Evolutionary conservation across 208 protist genomes (phyloP).

Genomic region (Endotrypanum monterogeii): DNA sequence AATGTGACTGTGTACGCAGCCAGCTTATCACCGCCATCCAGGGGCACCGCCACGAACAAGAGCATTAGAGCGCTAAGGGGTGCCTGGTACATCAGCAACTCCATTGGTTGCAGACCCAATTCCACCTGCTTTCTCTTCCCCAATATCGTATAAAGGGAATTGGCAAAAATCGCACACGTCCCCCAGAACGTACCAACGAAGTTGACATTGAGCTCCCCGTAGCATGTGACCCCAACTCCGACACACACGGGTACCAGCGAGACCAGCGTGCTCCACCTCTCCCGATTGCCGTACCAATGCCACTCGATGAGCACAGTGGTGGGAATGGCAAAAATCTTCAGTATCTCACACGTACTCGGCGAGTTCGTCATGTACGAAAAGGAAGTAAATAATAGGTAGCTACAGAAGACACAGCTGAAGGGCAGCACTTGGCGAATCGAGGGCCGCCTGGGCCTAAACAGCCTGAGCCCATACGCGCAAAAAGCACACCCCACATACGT

Average conservation of each 20-base stretch:
- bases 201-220: constrained; percentile 65
- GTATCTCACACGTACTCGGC: constrained; percentile 81
- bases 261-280: constrained; percentile 43
- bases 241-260: constrained; percentile 78
- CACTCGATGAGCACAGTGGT: constrained; percentile 74
- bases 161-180: constrained; percentile 62
- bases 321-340: constrained; percentile 87
- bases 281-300: constrained; percentile 45
- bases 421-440: constrained; percentile 45
- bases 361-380: constrained; percentile 79
- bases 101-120: constrained; percentile 68
- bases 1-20: constrained; percentile 51
- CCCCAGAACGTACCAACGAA: constrained; percentile 65
- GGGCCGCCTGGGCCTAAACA: constrained; percentile 51
- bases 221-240: constrained; percentile 76
- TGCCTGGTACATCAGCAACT: constrained; percentile 91
- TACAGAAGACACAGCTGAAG: constrained; percentile 78
- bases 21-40: constrained; percentile 60
- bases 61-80: constrained; percentile 80
- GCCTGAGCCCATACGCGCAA: constrained; percentile 34
- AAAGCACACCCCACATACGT: constrained; percentile 67
- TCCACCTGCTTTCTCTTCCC: constrained; percentile 89
- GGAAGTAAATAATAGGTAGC: constrained; percentile 89
- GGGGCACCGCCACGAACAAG: constrained; percentile 49
- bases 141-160: constrained; percentile 93